A percentile compares a stretch with the other conserved stretches of the same genome.
Conservation (phyloP, 2,329 filamentous ascomycete species). For the Decorospora gaudefroyi region DNA sequence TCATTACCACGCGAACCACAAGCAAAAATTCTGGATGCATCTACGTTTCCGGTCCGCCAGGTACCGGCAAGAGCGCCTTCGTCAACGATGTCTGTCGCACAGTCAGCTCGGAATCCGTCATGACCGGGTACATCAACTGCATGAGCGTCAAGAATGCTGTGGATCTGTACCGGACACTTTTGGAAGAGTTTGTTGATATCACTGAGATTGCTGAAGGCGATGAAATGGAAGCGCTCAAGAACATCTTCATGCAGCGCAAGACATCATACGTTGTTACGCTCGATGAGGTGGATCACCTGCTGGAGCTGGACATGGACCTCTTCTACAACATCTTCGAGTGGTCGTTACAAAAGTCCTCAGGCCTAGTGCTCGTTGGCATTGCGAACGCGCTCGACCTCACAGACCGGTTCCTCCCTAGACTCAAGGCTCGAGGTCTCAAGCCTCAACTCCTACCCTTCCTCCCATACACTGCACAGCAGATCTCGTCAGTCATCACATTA, state of each 20-base stretch:
- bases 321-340: slow-evolving; percentile 96
- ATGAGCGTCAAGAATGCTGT: slow-evolving; percentile 91
- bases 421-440: slow-evolving; percentile 91
- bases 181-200: slow-evolving; percentile 68
- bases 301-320: slow-evolving; percentile 85
- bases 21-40: slow-evolving; percentile 74
- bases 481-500: slow-evolving; percentile 82
- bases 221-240: slow-evolving; percentile 69
- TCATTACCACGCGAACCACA: slow-evolving; percentile 68
- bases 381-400: slow-evolving; percentile 96
- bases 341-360: slow-evolving; percentile 81
- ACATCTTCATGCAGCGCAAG: slow-evolving; percentile 67
- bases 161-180: slow-evolving; percentile 79
- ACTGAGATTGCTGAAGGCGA: slow-evolving; percentile 66
- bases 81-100: slow-evolving; percentile 76
- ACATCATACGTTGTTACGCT: slow-evolving; percentile 79
- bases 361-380: slow-evolving; percentile 84
- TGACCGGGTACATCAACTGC: slow-evolving; percentile 86
- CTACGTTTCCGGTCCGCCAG: slow-evolving; percentile 93
- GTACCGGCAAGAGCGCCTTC: slow-evolving; percentile 95
- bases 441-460: slow-evolving; percentile 88
- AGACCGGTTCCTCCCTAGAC: slow-evolving; percentile 87
- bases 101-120: slow-evolving; percentile 60
- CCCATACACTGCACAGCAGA: slow-evolving; percentile 85
- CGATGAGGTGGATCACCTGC: slow-evolving; percentile 93